Evolutionary conservation across 192 early-diverging fungal species (phyloP).

Genomic region (Linnemannia exigua): DNA sequence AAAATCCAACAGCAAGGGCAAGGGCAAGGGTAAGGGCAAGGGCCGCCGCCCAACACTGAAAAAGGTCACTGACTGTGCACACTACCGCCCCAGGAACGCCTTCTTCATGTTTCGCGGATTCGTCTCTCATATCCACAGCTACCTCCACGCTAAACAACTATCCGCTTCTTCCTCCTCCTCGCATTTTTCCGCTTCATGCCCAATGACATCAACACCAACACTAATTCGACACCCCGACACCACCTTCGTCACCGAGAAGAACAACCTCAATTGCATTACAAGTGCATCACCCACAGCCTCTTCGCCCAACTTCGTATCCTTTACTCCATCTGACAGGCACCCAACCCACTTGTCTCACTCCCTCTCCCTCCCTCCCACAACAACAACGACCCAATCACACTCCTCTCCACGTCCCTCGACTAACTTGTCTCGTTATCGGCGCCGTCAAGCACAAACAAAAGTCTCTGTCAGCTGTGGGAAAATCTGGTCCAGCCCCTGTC

Average conservation of each 20-base stretch:
- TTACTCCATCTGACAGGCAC: background rate
- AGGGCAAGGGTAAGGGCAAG: background rate
- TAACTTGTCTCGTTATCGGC: background rate
- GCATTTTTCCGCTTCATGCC: background rate
- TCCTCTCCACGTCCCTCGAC: background rate
- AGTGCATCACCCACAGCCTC: background rate
- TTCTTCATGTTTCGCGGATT: slow-evolving; percentile 44
- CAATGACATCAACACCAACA: background rate
- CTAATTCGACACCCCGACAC: no score
- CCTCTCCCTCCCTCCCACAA: background rate
- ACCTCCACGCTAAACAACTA: background rate
- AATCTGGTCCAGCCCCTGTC: slow-evolving; percentile 18
- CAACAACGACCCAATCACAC: background rate
- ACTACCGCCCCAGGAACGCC: slow-evolving; percentile 34
- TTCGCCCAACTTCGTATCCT: background rate
- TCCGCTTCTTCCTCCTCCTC: background rate
- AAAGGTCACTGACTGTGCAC: slow-evolving; percentile 18
- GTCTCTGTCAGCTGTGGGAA: slow-evolving; percentile 30
- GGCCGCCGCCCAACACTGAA: background rate
- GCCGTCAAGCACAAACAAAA: slow-evolving; percentile 26
- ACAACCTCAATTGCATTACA: background rate
- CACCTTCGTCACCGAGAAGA: background rate
- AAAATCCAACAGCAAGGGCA: background rate
- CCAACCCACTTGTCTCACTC: background rate
- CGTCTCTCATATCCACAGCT: slow-evolving; percentile 21